Evolutionary conservation across 2,329 filamentous ascomycete genomes (phyloP).

Genomic region (Elsinoe fawcettii): DNA sequence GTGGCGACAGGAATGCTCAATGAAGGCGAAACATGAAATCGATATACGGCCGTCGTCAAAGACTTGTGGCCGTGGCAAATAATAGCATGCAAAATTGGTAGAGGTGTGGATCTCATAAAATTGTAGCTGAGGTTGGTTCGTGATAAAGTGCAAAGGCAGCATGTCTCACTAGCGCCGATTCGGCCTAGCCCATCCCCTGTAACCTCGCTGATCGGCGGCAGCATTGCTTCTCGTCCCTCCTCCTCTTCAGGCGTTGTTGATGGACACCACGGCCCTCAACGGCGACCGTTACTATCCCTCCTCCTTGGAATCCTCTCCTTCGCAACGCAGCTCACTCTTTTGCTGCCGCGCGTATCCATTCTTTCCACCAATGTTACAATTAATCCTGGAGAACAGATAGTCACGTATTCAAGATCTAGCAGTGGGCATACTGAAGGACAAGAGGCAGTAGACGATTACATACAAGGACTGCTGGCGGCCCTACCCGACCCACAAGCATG

Average conservation of each 20-base stretch:
- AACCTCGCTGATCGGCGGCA: constrained; percentile 10
- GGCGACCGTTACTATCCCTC: constrained; percentile 11
- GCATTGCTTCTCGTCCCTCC: constrained; percentile 12
- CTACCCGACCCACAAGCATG: background rate
- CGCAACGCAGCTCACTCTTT: constrained; percentile 14
- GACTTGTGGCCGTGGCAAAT: background rate
- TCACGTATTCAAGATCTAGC: background rate
- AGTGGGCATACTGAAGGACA: background rate
- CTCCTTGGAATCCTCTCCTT: constrained; percentile 6
- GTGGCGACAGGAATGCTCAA: background rate
- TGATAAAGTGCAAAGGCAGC: background rate
- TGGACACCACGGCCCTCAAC: constrained; percentile 12
- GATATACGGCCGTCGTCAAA: no score
- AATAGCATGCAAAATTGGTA: background rate
- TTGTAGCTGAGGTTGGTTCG: constrained; percentile 10
- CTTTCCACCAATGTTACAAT: constrained; percentile 1
- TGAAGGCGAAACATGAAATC: no score
- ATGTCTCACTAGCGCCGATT: background rate
- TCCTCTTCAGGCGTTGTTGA: constrained; percentile 14
- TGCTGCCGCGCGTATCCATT: constrained; percentile 13
- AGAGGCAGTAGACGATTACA: background rate
- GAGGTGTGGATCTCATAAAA: background rate
- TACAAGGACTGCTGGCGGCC: constrained; percentile 9
- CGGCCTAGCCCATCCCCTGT: background rate
- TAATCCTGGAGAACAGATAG: constrained; percentile 1